These are phyloP conservation scores for Auricularia heimuer DNA, from an alignment of 768 basidiomycete genomes.

Conservation along the genomic window DNA sequence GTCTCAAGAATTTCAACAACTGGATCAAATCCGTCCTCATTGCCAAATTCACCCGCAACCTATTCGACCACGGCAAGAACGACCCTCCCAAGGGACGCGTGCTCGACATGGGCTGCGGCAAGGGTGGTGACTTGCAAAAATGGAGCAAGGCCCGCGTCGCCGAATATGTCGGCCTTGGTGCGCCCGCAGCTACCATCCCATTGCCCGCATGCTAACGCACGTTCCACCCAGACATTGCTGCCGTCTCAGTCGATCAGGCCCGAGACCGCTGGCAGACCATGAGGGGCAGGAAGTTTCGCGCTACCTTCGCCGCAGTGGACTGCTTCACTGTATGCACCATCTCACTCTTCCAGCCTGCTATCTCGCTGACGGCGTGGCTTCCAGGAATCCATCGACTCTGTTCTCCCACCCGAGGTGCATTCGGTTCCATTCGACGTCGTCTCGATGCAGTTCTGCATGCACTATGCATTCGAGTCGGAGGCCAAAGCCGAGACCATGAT, in stretches of 20 bases:
- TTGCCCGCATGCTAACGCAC: neutral
- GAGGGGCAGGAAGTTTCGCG: constrained; percentile 45
- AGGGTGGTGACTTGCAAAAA: constrained; percentile 93
- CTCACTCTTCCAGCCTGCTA: neutral
- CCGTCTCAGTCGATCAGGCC: constrained; percentile 85
- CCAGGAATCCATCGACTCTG: constrained; percentile 51
- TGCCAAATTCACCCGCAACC: constrained; percentile 58
- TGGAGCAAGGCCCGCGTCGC: constrained; percentile 81
- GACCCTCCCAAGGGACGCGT: constrained; percentile 51
- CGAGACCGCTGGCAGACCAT: constrained; percentile 49
- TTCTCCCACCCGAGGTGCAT: constrained; percentile 53
- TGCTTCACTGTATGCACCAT: constrained; percentile 53
- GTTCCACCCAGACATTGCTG: constrained; percentile 64
- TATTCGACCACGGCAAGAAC: constrained; percentile 15
- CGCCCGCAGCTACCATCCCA: constrained; percentile 15
- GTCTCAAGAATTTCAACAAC: constrained; percentile 96
- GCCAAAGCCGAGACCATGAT: constrained; percentile 87
- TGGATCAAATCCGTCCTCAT: constrained; percentile 99
- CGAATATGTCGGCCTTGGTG: constrained; percentile 77
- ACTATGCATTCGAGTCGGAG: constrained; percentile 94
- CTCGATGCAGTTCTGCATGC: constrained; percentile 99
- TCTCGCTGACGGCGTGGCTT: neutral
- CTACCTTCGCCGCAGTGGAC: constrained; percentile 77
- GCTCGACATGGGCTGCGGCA: constrained; percentile 96
- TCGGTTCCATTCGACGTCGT: constrained; percentile 81